Evolutionary conservation across 1,284 basidiomycete genomes (phyloP).

Genomic region (Leccinum pallidistipes): DNA sequence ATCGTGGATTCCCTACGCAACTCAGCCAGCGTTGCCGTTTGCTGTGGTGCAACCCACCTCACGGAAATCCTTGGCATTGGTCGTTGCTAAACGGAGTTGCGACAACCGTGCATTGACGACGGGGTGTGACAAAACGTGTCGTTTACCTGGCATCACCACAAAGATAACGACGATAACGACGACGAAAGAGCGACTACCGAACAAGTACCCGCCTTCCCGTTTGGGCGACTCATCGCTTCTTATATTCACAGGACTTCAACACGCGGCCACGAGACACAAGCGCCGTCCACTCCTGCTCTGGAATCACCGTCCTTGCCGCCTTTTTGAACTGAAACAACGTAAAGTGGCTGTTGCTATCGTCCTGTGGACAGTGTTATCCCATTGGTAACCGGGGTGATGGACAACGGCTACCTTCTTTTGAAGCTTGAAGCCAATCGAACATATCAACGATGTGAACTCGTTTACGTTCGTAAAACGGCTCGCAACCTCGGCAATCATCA

Average conservation of each 20-base stretch:
- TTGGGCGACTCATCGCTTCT: conserved; percentile 63
- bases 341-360: conserved; percentile 86
- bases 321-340: conserved; percentile 86
- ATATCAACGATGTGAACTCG: conserved; percentile 74
- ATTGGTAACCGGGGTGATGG: neutral
- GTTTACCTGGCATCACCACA: conserved; percentile 28
- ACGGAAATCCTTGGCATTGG: conserved; percentile 75
- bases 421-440: conserved; percentile 79
- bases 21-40: conserved; percentile 5
- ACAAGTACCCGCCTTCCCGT: conserved; percentile 2
- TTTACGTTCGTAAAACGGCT: conserved; percentile 80
- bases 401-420: conserved; percentile 58
- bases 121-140: conserved; percentile 70
- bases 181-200: neutral
- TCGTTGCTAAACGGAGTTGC: conserved; percentile 62
- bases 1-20: conserved; percentile 58
- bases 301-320: conserved; percentile 45
- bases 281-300: conserved; percentile 64
- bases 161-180: conserved; percentile 2
- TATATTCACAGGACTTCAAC: conserved; percentile 96
- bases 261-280: conserved; percentile 60
- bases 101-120: conserved; percentile 72
- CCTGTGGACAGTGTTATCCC: conserved; percentile 44
- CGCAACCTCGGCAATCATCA: conserved; percentile 95
- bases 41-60: conserved; percentile 48